These are phyloP conservation scores for Liquidambar formosana DNA, from an alignment of 164 flowering plant species.

Conservation along the genomic window DNA sequence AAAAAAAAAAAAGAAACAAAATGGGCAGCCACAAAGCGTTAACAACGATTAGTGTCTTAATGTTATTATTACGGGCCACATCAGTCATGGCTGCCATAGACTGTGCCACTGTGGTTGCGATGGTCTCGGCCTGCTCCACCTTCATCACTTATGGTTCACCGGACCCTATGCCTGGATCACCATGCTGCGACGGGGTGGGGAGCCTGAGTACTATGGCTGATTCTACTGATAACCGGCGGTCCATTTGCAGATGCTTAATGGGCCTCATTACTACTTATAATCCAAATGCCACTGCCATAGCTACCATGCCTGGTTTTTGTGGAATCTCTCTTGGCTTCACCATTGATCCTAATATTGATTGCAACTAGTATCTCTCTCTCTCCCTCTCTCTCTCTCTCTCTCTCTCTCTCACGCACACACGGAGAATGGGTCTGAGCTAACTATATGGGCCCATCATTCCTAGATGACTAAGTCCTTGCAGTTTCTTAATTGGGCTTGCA, in stretches of 20 bases:
- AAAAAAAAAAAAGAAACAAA: too few species aligned
- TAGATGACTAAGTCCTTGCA: too few species aligned
- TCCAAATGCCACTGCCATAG: slow-evolving; percentile 52
- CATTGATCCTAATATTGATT: slow-evolving; percentile 56
- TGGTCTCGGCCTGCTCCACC: slow-evolving; percentile 49
- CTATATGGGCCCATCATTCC: too few species aligned
- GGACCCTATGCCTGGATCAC: slow-evolving; percentile 53
- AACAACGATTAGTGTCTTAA: background rate
- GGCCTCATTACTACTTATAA: slow-evolving; percentile 34
- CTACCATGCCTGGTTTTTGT: slow-evolving; percentile 63
- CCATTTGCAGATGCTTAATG: slow-evolving; percentile 52
- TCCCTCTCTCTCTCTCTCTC: slow-evolving; percentile 6
- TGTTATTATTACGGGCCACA: slow-evolving; percentile 7
- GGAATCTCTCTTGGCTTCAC: slow-evolving; percentile 64
- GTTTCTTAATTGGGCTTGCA: too few species aligned
- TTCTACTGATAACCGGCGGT: slow-evolving; percentile 23
- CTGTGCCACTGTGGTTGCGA: slow-evolving; percentile 44
- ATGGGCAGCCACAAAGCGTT: background rate
- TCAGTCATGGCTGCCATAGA: slow-evolving; percentile 14
- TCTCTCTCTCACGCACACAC: too few species aligned
- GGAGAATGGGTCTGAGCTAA: too few species aligned
- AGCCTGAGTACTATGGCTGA: slow-evolving; percentile 32
- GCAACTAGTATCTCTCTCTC: slow-evolving; percentile 37
- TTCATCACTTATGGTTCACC: slow-evolving; percentile 51
- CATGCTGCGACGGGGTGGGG: slow-evolving; percentile 54